Percentiles rank a stretch among this genome's conserved stretches.
phyloP scores from a whole-genome alignment of 768 basidiomycete genomes.

The Agrocybe pediades region DNA sequence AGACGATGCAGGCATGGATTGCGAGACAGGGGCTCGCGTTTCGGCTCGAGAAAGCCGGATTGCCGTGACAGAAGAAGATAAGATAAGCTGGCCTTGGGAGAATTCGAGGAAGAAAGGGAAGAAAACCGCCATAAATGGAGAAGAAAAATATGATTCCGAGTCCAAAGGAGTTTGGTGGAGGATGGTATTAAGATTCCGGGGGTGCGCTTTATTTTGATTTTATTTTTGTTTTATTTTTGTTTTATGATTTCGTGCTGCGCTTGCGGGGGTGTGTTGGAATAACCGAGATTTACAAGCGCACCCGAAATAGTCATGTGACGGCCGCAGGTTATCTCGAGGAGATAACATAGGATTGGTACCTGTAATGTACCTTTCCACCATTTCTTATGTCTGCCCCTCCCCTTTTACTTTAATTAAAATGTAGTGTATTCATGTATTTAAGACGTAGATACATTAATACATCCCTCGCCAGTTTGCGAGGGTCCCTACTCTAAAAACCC shows the following conservation, averaged over 20 bases:
- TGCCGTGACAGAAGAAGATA: constrained; percentile 22
- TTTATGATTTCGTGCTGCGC: background rate
- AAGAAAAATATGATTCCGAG: background rate
- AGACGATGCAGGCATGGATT: constrained; percentile 28
- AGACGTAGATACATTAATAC: no score
- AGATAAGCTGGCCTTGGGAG: constrained; percentile 16
- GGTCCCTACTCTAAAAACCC: no score
- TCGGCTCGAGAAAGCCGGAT: constrained; percentile 22
- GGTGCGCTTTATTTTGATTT: constrained; percentile 1
- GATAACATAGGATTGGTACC: no score
- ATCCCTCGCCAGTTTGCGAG: no score
- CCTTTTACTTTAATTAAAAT: no score
- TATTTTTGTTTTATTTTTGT: background rate
- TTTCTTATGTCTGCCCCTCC: no score
- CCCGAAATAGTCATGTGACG: no score
- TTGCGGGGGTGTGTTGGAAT: constrained; percentile 9
- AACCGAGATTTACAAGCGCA: no score
- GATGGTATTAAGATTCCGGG: background rate
- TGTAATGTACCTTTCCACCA: no score
- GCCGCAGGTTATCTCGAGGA: no score
- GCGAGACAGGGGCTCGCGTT: constrained; percentile 19
- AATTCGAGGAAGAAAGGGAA: constrained; percentile 6
- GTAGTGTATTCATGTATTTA: no score
- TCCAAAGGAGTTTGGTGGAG: constrained; percentile 1
- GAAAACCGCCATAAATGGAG: constrained; percentile 1